Base-by-base conservation (phyloP, 495 filamentous ascomycete genomes). In the Xylaria bambusicola region DNA sequence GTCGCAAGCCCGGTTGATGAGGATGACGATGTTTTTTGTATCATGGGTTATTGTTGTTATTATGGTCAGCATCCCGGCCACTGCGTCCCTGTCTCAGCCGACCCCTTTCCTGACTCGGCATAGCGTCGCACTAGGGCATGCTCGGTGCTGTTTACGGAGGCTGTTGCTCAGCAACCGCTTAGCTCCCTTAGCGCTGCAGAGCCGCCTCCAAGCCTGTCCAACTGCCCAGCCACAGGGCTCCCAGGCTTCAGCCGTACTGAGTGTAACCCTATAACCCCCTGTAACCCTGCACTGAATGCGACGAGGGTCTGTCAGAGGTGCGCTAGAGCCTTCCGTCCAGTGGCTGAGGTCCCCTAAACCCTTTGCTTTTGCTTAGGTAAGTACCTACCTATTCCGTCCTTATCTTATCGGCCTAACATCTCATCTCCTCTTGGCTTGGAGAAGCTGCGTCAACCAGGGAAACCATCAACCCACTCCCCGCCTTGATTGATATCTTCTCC, bases 1-100 rank as follows among this genome's bases (percentile, higher is more conserved):
- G 46, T 40, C 52, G 56, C 9, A 29, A 35, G 26, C 23, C 57
- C n/a, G n/a, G n/a, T n/a, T n/a, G n/a, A n/a, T 52, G 50, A 53
- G 54, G 66, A 53, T 56, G 66, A 68, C 35, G 68, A 61, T 68
- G 68, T 68, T 68, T 60, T 68, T 71, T 68, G 66, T 68, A 68
- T 62, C 35, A 54, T 68, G 64, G 62, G 62, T 63, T 64, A 61
- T 71, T 70, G 59, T 70, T 71, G 62, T 71, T 71, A 64, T 69
- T 63, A n/a, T 46, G 60, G 46, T 15, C 36, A 40, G 2, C 24
- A 23, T 9, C 31, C 45, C 31, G 15, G 45, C 42, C 42, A 18
- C n/a, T 47, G 46, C 52, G 38, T 55, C 47, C 45, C 52, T 10
- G 56, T 64, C 36, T 63, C 65, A 64, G 61, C 52, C 58, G 66